Base-by-base conservation (phyloP, 495 filamentous ascomycete species). In the Penicillium soppii region DNA sequence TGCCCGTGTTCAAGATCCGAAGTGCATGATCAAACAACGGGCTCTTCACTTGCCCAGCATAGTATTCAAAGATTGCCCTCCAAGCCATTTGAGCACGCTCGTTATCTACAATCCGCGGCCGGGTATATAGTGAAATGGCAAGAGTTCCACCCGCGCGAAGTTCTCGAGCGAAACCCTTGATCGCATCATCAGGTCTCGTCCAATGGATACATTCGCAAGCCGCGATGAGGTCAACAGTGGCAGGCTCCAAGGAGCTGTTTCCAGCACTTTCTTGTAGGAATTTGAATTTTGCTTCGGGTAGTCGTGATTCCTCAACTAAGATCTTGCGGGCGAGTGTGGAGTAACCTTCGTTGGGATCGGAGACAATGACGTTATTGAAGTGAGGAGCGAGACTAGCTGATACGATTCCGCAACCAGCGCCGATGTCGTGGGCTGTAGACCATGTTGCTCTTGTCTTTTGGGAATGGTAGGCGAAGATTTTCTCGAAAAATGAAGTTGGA, bases 151-250 rank as follows among this genome's bases (percentile, higher is more conserved):
- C 35, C 0, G 8, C n/a, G 4, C 23, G 16, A 5, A 48, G 25
- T 17, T 48, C 22, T 8, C 35, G 25, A 5, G 45, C 45, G 20
- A 48, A 48, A 10, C 36, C 45, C 23, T 7, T 15, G 19, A 48
- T 48, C 10, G 45, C 45, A 16, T 29, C 10, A 8, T 48, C 35
- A 7, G 45, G 45, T 16, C 35, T 20, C 25, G 25, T 48, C 45
- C 45, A 48, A 23, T 48, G 45, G 5, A 48, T 48, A 29, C 45
- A 48, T 25, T 48, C 45, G 2, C 45, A 48, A 4, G 25, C 45
- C 23, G 35, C 29, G 33, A 48, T 30, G 15, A 48, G 17, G 13
- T 48, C 45, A 1, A 48, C 45, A 1, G 33, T 20, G 2, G 32
- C 45, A 19, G 45, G n/a, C 6, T 48, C 16, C n/a, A 48, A 21